Evolutionary conservation across 2,329 filamentous ascomycete genomes (phyloP).

Genomic region (Colletotrichum orbiculare): DNA sequence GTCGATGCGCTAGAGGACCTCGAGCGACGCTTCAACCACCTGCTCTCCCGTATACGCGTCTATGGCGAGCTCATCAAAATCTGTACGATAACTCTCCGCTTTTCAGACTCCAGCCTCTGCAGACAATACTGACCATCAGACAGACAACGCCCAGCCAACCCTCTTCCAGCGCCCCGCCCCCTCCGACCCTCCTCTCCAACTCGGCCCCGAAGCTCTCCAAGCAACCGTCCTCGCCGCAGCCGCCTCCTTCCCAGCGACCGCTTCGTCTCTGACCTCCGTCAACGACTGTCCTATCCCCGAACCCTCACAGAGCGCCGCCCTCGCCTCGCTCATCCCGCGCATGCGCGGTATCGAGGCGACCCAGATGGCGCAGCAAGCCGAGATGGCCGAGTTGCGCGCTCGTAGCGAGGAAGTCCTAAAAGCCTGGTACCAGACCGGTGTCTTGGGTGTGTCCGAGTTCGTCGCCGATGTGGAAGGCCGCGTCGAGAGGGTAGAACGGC

Average conservation of each 20-base stretch:
- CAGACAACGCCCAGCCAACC: conserved; percentile 65
- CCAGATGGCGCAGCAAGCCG: conserved; percentile 70
- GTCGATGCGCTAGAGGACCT: conserved; percentile 59
- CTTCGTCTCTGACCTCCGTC: conserved; percentile 68
- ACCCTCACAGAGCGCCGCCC: conserved; percentile 61
- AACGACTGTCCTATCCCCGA: conserved; percentile 68
- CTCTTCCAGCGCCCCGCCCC: conserved; percentile 63
- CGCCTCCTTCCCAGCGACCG: conserved; percentile 64
- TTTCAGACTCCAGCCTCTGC: neutral
- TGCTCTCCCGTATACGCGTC: conserved; percentile 63
- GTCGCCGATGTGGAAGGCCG: conserved; percentile 79
- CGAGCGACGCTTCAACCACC: conserved; percentile 62
- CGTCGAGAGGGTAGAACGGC: conserved; percentile 72
- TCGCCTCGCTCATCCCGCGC: conserved; percentile 69
- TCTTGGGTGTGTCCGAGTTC: conserved; percentile 74
- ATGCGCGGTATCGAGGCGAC: conserved; percentile 70
- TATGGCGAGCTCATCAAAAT: conserved; percentile 71
- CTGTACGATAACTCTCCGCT: conserved; percentile 54
- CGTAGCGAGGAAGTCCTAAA: conserved; percentile 72
- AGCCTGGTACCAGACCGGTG: conserved; percentile 78
- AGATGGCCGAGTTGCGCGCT: conserved; percentile 71
- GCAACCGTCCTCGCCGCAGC: conserved; percentile 68
- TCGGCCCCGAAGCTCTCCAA: conserved; percentile 62
- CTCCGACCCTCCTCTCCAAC: conserved; percentile 61
- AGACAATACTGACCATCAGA: neutral